Base-by-base conservation (phyloP, 768 basidiomycete genomes). In the Amanita muscaria region DNA sequence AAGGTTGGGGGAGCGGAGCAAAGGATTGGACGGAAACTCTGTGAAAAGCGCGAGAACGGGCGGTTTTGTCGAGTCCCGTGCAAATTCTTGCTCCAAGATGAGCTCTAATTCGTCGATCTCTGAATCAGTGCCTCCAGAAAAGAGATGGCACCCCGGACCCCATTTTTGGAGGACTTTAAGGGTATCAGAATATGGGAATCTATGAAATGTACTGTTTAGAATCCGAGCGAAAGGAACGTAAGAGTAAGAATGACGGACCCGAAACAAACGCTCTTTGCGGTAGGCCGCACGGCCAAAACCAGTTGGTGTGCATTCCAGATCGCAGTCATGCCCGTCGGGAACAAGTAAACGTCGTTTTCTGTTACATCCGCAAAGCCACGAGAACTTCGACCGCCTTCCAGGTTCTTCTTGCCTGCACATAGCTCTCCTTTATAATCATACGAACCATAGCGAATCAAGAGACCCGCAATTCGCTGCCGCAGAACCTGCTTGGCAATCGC, bases 151-250 rank as follows among this genome's bases (percentile, higher is more conserved):
- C 1, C 94, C 94, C 2, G 88, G 88, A 1, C 94, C 94, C 91
- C 92, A 98, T 64, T 99, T 97, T 53, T 92, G 71, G 1, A 98
- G 70, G 31, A 93, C 76, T 62, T 97, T 97, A 47, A 94, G 75
- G 4, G 94, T 97, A 58, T 98, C 94, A 8, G 80, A 88, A 59
- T 97, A 99, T 0, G 92, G 84, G 63, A 97, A 99, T 11, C 93
- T 96, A 51, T 29, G 15, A 12, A 24, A 21, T 16, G 19, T 22
- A 16, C 6, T 51, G 38, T 24, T 27, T 8, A 30, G 18, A 35
- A 39, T 27, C 41, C 18, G 27, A 33, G 5, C 21, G 2, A 11
- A 18, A 39, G 15, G n/a, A 42, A 3, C 2, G 6, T 2, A 10
- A 14, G n/a, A n/a, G n/a, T n/a, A n/a, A n/a, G n/a, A n/a, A n/a